Conservation (phyloP, 352 stramenopile species). For the Phytophthora hybrid region DNA sequence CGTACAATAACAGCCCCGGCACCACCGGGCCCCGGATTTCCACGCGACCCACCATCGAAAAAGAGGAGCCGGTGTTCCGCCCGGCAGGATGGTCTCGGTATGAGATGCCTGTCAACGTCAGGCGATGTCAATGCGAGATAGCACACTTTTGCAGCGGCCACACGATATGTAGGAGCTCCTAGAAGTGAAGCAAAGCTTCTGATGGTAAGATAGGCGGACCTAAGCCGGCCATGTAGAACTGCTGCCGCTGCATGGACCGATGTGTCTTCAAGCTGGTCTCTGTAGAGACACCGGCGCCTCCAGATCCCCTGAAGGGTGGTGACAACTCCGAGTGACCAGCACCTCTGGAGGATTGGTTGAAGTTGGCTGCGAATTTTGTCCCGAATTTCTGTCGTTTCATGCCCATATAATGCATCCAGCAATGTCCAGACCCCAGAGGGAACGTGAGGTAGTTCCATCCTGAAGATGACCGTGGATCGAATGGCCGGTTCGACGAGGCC, state of each 20-base stretch:
- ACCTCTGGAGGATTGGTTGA: background rate
- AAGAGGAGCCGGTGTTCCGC: background rate
- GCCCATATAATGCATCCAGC: background rate
- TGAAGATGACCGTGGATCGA: background rate
- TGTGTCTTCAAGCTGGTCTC: background rate
- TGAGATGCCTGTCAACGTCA: background rate
- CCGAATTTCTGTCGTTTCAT: background rate
- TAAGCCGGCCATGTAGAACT: background rate
- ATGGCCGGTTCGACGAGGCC: no score
- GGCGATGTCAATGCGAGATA: no score
- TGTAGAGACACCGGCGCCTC: background rate
- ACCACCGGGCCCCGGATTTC: background rate
- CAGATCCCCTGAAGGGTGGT: background rate
- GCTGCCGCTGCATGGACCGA: no score
- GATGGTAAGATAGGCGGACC: background rate
- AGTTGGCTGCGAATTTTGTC: background rate
- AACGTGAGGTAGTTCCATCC: background rate
- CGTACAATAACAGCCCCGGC: background rate
- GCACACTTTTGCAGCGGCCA: no score
- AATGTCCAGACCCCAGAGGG: background rate
- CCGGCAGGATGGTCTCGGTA: background rate
- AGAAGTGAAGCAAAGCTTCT: no score
- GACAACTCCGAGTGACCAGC: background rate
- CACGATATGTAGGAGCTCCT: no score
- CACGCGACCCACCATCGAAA: background rate